Evolutionary conservation across 768 basidiomycete species (phyloP).

Genomic region (Lactarius quietus): DNA sequence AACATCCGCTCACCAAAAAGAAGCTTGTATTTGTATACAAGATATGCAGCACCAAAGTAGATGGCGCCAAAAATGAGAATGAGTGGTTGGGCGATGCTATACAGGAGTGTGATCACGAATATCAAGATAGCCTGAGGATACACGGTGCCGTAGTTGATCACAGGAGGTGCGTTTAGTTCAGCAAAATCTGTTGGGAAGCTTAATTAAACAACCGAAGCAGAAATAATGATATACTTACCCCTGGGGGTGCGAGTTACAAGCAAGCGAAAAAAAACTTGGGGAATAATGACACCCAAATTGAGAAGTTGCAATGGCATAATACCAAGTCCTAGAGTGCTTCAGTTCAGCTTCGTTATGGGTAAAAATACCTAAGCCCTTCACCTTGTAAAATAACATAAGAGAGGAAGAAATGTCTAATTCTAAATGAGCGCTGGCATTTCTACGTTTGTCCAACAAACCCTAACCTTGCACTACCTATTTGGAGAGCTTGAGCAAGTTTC

Average conservation of each 20-base stretch:
- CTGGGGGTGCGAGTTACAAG: conserved; percentile 88
- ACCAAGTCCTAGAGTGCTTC: conserved; percentile 58
- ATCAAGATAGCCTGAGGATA: conserved; percentile 97
- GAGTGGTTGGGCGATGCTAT: conserved; percentile 93
- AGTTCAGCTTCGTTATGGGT: background rate
- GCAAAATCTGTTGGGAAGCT: conserved; percentile 66
- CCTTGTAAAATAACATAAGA: conserved; percentile 85
- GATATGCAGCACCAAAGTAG: conserved; percentile 94
- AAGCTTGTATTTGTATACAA: conserved; percentile 98
- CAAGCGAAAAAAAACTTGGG: conserved; percentile 66
- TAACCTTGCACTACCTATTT: conserved; percentile 69
- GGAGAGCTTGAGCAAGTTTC: conserved; percentile 82
- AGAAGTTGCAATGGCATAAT: conserved; percentile 95
- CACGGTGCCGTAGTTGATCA: conserved; percentile 96
- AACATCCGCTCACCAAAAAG: conserved; percentile 68
- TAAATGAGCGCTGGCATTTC: conserved; percentile 1
- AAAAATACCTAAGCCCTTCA: conserved; percentile 26
- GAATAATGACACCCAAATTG: conserved; percentile 85
- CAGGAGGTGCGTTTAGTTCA: conserved; percentile 94
- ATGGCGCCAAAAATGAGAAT: conserved; percentile 93
- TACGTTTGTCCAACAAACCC: conserved; percentile 24
- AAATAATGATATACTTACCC: conserved; percentile 43
- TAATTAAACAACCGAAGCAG: conserved; percentile 8
- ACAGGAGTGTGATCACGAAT: conserved; percentile 91
- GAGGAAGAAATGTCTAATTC: conserved; percentile 69